Conservation (phyloP, 1,284 basidiomycete species). For the Leccinum huronense region DNA sequence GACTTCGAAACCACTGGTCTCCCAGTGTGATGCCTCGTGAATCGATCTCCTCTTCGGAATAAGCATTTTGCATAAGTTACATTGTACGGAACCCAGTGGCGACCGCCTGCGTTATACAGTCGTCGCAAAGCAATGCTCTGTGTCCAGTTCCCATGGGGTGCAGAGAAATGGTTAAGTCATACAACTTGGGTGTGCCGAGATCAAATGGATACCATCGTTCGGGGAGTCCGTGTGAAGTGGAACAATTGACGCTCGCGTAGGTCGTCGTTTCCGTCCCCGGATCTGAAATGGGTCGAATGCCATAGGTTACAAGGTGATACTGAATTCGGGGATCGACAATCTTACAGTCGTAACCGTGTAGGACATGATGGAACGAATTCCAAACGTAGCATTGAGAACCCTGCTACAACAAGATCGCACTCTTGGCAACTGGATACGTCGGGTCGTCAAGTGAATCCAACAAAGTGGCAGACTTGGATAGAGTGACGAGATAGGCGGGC, state of each 20-base stretch:
- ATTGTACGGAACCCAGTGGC: constrained; percentile 61
- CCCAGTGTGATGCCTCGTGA: constrained; percentile 53
- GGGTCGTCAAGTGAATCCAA: no score
- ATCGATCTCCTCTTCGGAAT: constrained; percentile 44
- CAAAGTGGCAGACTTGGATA: no score
- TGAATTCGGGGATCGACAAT: constrained; percentile 49
- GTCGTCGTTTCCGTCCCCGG: constrained; percentile 34
- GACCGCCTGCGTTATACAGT: constrained; percentile 36
- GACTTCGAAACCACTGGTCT: constrained; percentile 40
- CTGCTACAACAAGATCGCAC: constrained; percentile 17
- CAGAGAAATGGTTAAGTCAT: constrained; percentile 46
- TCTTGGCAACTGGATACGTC: no score
- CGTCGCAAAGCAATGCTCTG: neutral
- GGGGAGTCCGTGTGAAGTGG: constrained; percentile 45
- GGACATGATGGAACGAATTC: constrained; percentile 43
- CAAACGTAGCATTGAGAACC: constrained; percentile 55
- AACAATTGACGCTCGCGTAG: constrained; percentile 46
- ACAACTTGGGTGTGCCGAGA: constrained; percentile 53
- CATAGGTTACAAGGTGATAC: constrained; percentile 31
- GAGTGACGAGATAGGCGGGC: constrained; percentile 26
- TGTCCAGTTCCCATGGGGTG: constrained; percentile 11
- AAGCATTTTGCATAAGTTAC: constrained; percentile 48
- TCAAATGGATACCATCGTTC: constrained; percentile 56
- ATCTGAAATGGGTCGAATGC: constrained; percentile 32
- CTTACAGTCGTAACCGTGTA: constrained; percentile 39